Conservation (phyloP, 1,284 basidiomycete species). For the Ceratobasidium papillatum region DNA sequence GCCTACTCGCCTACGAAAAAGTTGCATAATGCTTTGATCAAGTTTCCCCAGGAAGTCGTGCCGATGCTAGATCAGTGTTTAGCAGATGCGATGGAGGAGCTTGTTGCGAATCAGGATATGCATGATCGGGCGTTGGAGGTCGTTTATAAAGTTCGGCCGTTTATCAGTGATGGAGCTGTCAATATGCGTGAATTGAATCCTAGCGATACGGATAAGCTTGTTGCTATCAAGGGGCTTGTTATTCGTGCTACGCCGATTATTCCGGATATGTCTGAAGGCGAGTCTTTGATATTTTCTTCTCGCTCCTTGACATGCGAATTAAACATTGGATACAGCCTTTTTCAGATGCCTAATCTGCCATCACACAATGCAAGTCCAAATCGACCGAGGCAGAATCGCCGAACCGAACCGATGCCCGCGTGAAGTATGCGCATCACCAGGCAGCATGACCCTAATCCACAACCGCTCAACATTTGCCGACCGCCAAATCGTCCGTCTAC, state of each 20-base stretch:
- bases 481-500: slow-evolving; percentile 92
- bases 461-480: slow-evolving; percentile 97
- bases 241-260: slow-evolving; percentile 98
- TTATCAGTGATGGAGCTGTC: slow-evolving; percentile 74
- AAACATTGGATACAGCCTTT: slow-evolving; percentile 71
- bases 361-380: slow-evolving; percentile 94
- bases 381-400: slow-evolving; percentile 94
- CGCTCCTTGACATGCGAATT: background rate
- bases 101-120: slow-evolving; percentile 78
- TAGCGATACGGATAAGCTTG: slow-evolving; percentile 93
- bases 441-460: slow-evolving; percentile 94
- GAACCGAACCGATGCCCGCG: slow-evolving; percentile 93
- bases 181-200: slow-evolving; percentile 95
- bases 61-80: slow-evolving; percentile 97
- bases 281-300: slow-evolving; percentile 48
- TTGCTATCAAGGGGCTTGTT: slow-evolving; percentile 94
- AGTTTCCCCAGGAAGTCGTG: slow-evolving; percentile 96
- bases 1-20: slow-evolving; percentile 88
- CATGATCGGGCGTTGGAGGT: slow-evolving; percentile 73
- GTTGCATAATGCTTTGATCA: slow-evolving; percentile 79
- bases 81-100: slow-evolving; percentile 87
- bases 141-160: slow-evolving; percentile 93
- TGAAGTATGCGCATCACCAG: slow-evolving; percentile 86
- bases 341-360: slow-evolving; percentile 97
- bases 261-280: slow-evolving; percentile 88